phyloP scores from a whole-genome alignment of 2,329 filamentous ascomycete genomes.

The Penicillium sp. region DNA sequence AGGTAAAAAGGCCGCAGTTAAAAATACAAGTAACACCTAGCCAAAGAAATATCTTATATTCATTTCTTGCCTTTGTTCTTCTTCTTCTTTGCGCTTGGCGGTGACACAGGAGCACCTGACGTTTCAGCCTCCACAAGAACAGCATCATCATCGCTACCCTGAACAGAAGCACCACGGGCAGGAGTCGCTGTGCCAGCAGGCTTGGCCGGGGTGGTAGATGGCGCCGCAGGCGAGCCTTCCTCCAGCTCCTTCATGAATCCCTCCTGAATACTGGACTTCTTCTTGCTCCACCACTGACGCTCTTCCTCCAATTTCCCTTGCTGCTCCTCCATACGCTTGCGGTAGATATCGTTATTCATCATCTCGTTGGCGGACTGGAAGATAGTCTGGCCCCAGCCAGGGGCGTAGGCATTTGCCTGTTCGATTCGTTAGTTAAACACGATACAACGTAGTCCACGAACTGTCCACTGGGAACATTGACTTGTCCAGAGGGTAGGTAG shows the following conservation, averaged over 20 bases:
- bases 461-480: neutral
- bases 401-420: conserved; percentile 83
- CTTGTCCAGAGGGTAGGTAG: neutral
- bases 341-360: conserved; percentile 73
- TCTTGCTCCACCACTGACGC: conserved; percentile 90
- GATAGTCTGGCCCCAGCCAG: conserved; percentile 88
- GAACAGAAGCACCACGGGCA: conserved; percentile 34
- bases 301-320: conserved; percentile 68
- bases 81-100: conserved; percentile 38
- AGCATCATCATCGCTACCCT: conserved; percentile 64
- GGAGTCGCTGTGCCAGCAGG: conserved; percentile 15
- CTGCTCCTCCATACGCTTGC: conserved; percentile 70
- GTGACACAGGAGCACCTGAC: conserved; percentile 28
- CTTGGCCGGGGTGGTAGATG: conserved; percentile 15
- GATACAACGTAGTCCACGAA: neutral
- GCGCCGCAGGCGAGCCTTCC: conserved; percentile 18
- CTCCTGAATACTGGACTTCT: conserved; percentile 65
- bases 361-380: conserved; percentile 99
- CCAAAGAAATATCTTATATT: conserved; percentile 9
- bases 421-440: conserved; percentile 19
- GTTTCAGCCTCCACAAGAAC: conserved; percentile 69
- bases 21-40: conserved; percentile 6
- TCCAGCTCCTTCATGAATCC: conserved; percentile 81
- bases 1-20: neutral
- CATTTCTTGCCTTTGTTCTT: conserved; percentile 50